Evolutionary conservation across 2,329 filamentous ascomycete genomes (phyloP).

Genomic region (Phialophora tarda): DNA sequence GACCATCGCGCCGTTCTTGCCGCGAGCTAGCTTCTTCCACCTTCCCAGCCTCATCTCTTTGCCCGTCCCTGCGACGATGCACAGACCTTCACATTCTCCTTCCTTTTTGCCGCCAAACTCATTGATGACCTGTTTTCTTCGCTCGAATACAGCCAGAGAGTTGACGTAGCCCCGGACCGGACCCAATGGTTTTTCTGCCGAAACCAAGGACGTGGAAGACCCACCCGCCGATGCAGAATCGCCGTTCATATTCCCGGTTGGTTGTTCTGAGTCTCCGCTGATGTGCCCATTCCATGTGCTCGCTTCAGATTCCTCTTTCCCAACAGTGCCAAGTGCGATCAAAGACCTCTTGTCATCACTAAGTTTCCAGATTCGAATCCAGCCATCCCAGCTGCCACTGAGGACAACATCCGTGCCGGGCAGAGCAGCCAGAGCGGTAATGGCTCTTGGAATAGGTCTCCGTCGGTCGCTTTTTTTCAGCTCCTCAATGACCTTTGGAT

Average conservation of each 20-base stretch:
- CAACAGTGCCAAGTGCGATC: conserved; percentile 72
- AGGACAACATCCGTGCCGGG: conserved; percentile 90
- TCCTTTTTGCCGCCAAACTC: conserved; percentile 50
- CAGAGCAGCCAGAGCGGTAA: conserved; percentile 84
- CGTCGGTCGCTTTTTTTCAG: conserved; percentile 57
- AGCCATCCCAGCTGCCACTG: conserved; percentile 93
- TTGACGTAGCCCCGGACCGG: conserved; percentile 73
- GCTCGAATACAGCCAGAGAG: conserved; percentile 83
- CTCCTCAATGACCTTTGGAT: conserved; percentile 58
- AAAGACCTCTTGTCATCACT: conserved; percentile 81
- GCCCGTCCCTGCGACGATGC: conserved; percentile 82
- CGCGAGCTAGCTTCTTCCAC: conserved; percentile 69
- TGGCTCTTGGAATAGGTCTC: conserved; percentile 76
- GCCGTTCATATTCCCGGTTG: conserved; percentile 17
- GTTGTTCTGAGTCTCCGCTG: neutral
- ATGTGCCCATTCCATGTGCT: conserved; percentile 25
- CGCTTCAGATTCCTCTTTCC: conserved; percentile 43
- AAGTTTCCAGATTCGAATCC: conserved; percentile 82
- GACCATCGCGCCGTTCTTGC: conserved; percentile 82
- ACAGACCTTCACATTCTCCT: conserved; percentile 64
- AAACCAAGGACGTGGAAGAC: conserved; percentile 73
- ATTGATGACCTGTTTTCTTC: conserved; percentile 72
- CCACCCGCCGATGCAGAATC: conserved; percentile 39
- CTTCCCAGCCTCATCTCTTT: conserved; percentile 84
- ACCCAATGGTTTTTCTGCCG: conserved; percentile 34